phyloP scores from a whole-genome alignment of 179 eudicot species.

The Carnegiea gigantea region DNA sequence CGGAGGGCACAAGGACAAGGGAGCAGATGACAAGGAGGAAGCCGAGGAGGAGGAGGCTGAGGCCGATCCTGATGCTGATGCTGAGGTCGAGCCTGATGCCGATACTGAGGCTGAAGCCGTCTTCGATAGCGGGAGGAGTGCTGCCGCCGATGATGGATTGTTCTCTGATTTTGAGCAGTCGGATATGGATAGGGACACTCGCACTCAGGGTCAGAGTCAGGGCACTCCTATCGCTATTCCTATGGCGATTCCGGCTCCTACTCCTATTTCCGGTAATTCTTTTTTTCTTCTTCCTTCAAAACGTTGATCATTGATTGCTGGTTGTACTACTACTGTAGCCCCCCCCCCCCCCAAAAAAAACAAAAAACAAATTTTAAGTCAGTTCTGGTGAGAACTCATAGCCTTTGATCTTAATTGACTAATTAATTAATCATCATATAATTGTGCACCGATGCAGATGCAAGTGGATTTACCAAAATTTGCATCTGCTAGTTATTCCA shows the following conservation, averaged over 20 bases:
- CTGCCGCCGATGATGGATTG: conserved; percentile 56
- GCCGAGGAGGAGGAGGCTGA: conserved; percentile 1
- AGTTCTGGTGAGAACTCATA: background rate
- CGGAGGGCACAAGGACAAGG: background rate
- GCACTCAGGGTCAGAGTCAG: background rate
- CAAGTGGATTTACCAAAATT: background rate
- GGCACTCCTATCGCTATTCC: background rate
- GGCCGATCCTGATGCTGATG: background rate
- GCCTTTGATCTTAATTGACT: background rate
- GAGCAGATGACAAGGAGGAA: background rate
- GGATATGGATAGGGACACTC: conserved; percentile 14
- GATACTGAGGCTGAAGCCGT: conserved; percentile 30
- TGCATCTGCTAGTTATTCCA: background rate
- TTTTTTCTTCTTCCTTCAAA: background rate
- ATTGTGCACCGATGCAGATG: background rate
- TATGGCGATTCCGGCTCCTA: conserved; percentile 39
- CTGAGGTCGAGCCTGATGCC: background rate
- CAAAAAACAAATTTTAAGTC: background rate
- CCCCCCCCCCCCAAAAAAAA: background rate
- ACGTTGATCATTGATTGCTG: background rate
- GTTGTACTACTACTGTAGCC: background rate
- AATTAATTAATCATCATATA: background rate
- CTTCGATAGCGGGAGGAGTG: conserved; percentile 66
- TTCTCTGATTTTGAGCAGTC: conserved; percentile 56
- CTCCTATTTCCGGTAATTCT: conserved; percentile 57